Conservation (phyloP, 768 basidiomycete species). For the Tremella yokohamensis region DNA sequence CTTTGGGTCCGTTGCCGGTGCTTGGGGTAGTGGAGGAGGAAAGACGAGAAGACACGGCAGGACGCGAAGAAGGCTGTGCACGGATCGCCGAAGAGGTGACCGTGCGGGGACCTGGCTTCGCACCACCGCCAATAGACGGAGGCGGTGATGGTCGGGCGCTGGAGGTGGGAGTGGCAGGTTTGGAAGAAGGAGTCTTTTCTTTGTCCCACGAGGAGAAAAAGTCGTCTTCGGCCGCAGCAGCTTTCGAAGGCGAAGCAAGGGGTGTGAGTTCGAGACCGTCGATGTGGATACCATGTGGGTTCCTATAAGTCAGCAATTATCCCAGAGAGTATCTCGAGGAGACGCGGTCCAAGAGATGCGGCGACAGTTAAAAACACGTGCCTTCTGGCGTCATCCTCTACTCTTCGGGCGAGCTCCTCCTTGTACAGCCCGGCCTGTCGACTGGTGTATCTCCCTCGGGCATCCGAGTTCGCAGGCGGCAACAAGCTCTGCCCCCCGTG, state of each 20-base stretch:
- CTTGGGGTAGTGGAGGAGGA: slow-evolving; percentile 49
- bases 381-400: slow-evolving; percentile 70
- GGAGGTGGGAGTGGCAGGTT: slow-evolving; percentile 56
- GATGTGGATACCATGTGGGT: slow-evolving; percentile 70
- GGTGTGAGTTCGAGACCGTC: slow-evolving; percentile 65
- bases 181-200: slow-evolving; percentile 57
- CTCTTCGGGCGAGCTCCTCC: slow-evolving; percentile 77
- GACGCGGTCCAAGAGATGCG: neutral
- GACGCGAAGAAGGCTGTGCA: slow-evolving; percentile 52
- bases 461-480: slow-evolving; percentile 61
- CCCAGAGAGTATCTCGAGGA: neutral
- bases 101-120: slow-evolving; percentile 48
- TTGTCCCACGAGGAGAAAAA: slow-evolving; percentile 98
- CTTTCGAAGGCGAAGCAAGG: slow-evolving; percentile 42
- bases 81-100: slow-evolving; percentile 53
- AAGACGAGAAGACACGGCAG: slow-evolving; percentile 43
- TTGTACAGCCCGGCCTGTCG: slow-evolving; percentile 82
- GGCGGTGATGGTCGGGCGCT: slow-evolving; percentile 44
- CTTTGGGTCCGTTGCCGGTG: slow-evolving; percentile 63
- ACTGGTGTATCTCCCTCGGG: slow-evolving; percentile 85
- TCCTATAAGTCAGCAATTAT: slow-evolving; percentile 55
- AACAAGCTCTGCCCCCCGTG: slow-evolving; percentile 73
- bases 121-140: slow-evolving; percentile 28
- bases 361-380: slow-evolving; percentile 50
- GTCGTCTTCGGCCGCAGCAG: slow-evolving; percentile 68